These are phyloP conservation scores for Aspergillus quadricinctus DNA, from an alignment of 2,329 filamentous ascomycete genomes.

Conservation along the genomic window DNA sequence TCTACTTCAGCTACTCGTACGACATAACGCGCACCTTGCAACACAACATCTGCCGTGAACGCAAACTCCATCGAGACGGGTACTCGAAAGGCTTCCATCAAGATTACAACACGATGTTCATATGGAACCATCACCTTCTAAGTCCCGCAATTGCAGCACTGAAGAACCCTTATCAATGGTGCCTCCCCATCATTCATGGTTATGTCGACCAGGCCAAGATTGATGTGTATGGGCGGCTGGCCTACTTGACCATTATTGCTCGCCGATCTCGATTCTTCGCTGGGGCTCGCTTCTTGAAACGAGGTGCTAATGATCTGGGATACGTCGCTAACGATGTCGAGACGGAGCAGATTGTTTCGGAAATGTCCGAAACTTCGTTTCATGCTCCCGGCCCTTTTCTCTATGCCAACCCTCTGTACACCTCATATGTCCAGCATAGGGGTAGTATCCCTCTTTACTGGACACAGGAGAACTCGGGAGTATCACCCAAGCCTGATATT, in stretches of 20 bases:
- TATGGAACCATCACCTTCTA: constrained; percentile 92
- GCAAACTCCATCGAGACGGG: constrained; percentile 65
- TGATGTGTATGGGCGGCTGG: constrained; percentile 79
- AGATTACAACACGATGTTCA: constrained; percentile 94
- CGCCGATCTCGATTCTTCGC: constrained; percentile 89
- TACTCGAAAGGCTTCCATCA: constrained; percentile 60
- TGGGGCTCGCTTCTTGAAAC: constrained; percentile 88
- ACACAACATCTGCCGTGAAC: constrained; percentile 81
- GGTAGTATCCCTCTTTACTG: constrained; percentile 96
- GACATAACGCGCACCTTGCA: constrained; percentile 90
- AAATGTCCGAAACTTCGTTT: constrained; percentile 90
- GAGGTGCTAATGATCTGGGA: constrained; percentile 87
- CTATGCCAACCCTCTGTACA: constrained; percentile 86
- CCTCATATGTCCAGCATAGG: constrained; percentile 93
- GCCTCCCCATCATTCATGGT: constrained; percentile 88
- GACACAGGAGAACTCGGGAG: constrained; percentile 93
- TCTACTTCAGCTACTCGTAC: constrained; percentile 99
- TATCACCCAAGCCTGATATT: constrained; percentile 94
- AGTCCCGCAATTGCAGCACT: constrained; percentile 66
- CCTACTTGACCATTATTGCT: constrained; percentile 92
- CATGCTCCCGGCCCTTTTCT: constrained; percentile 82
- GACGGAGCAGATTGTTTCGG: constrained; percentile 96
- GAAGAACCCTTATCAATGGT: constrained; percentile 89
- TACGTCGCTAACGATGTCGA: constrained; percentile 99
- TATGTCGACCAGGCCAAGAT: constrained; percentile 89